Base-by-base conservation (phyloP, 2,329 filamentous ascomycete genomes). In the Trichoderma koningiopsis region DNA sequence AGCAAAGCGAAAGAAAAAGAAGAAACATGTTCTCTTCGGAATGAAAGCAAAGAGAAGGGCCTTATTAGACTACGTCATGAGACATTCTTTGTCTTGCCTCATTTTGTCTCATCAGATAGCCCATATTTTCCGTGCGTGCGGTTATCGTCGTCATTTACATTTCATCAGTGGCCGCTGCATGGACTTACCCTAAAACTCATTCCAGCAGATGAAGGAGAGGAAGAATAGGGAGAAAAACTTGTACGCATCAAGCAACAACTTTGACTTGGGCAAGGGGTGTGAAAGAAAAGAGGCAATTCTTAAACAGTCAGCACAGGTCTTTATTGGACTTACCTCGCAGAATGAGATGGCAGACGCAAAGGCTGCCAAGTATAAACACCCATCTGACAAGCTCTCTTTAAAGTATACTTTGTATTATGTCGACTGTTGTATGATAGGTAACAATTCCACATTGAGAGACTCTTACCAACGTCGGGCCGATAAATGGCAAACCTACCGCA, bases 11-110 rank as follows among this genome's bases (percentile, higher is more conserved):
- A 27, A 19, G 14, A 16, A 7, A 35, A 7, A 16, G 11, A 35
- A 35, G 11, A 35, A 5, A 5, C 16, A 29, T 56, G 16, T 35
- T 8, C 35, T 49, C n/a, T 47, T 31, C n/a, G 64, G 64, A 67
- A 67, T 67, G 64, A 35, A 16, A 7, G 4, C 7, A 4, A 43
- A n/a, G 5, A 40, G 19, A 11, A 16, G 5, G 19, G 19, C 47
- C 8, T 19, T 40, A 43, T 37, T 16, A 7, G n/a, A 27, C 27
- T 60, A 13, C 57, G 43, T 60, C 64, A 59, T 68, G 37, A 49
- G 40, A 67, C 49, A 52, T 29, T n/a, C 11, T 62, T 66, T 56
- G 65, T 52, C 65, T 60, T 11, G 33, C n/a, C 47, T 61, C 27
- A 40, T 35, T n/a, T 57, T 49, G 55, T 67, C 55, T 52, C 55